phyloP scores from a whole-genome alignment of 305 asterid species.

The Fraxinus paxiana region DNA sequence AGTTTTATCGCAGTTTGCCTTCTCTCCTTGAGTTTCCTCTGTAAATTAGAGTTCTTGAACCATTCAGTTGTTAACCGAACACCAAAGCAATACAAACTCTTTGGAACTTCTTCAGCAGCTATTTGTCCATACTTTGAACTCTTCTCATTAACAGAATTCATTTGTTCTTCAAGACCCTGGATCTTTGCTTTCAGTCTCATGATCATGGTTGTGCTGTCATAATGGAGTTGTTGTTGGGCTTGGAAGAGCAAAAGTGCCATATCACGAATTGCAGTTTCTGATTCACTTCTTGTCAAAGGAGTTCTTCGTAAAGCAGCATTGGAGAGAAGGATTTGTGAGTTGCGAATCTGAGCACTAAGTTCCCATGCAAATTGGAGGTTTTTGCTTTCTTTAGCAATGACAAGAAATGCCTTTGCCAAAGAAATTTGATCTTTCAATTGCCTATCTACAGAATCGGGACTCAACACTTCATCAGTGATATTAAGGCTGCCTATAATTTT shows the following conservation, averaged over 20 bases:
- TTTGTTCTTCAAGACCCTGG: neutral
- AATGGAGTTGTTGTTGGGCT: neutral
- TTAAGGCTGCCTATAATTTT: neutral
- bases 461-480: neutral
- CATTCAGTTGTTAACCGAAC: neutral
- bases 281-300: neutral
- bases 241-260: neutral
- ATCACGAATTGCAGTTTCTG: neutral
- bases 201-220: neutral
- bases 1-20: neutral
- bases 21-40: neutral
- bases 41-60: neutral
- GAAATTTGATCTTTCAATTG: neutral
- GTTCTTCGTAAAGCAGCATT: neutral
- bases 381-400: neutral
- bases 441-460: neutral
- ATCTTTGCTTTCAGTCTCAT: neutral
- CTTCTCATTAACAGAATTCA: neutral
- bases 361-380: neutral
- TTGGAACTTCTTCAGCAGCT: neutral
- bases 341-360: neutral
- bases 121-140: neutral
- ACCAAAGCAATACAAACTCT: neutral
- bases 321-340: neutral
- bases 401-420: neutral